Evolutionary conservation across 2,329 filamentous ascomycete genomes (phyloP).

Genomic region (Paecilomyces niveus): DNA sequence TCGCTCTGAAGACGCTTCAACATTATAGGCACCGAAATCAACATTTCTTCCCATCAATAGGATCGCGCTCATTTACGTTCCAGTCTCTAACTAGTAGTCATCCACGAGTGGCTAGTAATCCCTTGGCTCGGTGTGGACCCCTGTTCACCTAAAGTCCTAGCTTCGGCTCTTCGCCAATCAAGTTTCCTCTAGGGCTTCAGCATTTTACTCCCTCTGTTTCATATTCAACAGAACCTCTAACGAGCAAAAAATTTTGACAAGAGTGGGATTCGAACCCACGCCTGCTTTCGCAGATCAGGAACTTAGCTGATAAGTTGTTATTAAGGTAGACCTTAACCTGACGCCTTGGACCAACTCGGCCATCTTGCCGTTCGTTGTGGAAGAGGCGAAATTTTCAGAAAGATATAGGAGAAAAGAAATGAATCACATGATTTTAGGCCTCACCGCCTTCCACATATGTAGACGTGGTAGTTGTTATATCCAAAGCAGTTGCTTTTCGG

Average conservation of each 20-base stretch:
- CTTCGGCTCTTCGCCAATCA: too few relatives aligned
- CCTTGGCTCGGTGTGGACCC: too few relatives aligned
- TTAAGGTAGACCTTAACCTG: conserved; percentile 24
- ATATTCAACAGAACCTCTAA: background rate
- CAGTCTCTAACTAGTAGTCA: too few relatives aligned
- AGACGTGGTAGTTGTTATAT: background rate
- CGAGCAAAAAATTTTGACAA: background rate
- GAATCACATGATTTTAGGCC: background rate
- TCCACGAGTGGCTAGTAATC: too few relatives aligned
- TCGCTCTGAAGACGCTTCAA: too few relatives aligned
- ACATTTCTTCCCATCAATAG: too few relatives aligned
- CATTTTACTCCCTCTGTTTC: too few relatives aligned
- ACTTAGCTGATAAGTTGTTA: background rate
- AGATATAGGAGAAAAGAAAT: background rate
- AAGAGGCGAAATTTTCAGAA: background rate
- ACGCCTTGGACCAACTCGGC: conserved; percentile 26
- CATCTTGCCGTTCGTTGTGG: conserved; percentile 16
- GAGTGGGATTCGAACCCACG: background rate
- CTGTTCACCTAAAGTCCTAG: too few relatives aligned
- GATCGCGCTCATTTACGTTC: too few relatives aligned
- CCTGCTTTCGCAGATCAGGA: background rate
- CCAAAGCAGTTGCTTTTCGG: background rate
- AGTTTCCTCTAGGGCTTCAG: too few relatives aligned
- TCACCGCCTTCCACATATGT: background rate
- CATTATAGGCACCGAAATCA: too few relatives aligned